phyloP scores from a whole-genome alignment of 345 rosid species.

The Euphorbia lathyris region DNA sequence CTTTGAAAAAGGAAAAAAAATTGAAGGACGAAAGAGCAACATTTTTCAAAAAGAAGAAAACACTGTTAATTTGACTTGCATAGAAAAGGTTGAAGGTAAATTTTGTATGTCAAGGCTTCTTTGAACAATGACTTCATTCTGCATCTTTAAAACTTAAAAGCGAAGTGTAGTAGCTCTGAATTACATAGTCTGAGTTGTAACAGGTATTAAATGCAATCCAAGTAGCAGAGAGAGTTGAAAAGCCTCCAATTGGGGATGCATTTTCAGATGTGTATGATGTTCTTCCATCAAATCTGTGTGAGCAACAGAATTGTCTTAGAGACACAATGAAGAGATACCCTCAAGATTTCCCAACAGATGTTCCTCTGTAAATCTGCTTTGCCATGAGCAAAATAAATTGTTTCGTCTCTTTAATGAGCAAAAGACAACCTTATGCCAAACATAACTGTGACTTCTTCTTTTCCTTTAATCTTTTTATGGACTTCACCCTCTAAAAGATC shows the following conservation, averaged over 20 bases:
- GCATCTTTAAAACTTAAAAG: background rate
- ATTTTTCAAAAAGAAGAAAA: no score
- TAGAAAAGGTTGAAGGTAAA: background rate
- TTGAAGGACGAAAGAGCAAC: background rate
- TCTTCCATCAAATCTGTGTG: constrained; percentile 61
- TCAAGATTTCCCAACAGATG: constrained; percentile 65
- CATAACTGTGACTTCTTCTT: no score
- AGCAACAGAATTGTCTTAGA: constrained; percentile 63
- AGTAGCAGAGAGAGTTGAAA: constrained; percentile 64
- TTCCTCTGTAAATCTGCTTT: constrained; percentile 41
- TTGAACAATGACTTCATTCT: background rate
- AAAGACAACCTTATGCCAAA: background rate
- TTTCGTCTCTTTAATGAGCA: background rate
- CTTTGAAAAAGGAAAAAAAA: background rate
- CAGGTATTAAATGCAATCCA: constrained; percentile 76
- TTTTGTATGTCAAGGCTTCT: background rate
- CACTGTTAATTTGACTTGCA: background rate
- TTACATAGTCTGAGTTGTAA: no score
- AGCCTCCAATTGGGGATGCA: constrained; percentile 57
- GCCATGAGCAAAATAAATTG: background rate
- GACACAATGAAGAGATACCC: constrained; percentile 52
- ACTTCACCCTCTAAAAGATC: no score
- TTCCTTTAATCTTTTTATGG: no score
- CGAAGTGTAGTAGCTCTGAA: no score
- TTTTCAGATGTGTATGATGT: constrained; percentile 77